A percentile compares a stretch with the other conserved stretches of the same genome.
Evolutionary conservation across 2,329 filamentous ascomycete species (phyloP).

Genomic region (Aspergillus fumigatiaffinis): DNA sequence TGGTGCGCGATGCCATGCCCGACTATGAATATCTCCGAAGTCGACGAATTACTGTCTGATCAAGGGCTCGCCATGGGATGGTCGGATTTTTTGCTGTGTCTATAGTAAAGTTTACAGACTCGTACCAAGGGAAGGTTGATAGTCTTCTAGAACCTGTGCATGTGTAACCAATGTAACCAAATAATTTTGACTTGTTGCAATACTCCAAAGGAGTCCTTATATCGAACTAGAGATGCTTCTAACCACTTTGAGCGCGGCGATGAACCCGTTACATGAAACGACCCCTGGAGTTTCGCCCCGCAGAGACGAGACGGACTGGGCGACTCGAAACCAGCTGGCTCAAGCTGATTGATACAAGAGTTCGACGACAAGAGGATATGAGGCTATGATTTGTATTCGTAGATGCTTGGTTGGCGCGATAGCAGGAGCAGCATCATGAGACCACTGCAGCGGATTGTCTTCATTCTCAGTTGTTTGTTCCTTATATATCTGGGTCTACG

Average conservation of each 20-base stretch:
- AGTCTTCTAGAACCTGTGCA: background rate
- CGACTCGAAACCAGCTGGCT: background rate
- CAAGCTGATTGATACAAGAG: background rate
- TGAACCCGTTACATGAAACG: background rate
- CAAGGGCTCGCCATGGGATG: background rate
- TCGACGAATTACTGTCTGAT: conserved; percentile 13
- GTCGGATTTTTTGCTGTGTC: background rate
- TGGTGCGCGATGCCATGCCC: conserved; percentile 32
- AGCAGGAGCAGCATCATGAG: no score
- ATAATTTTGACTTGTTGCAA: background rate
- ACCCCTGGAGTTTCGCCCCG: no score
- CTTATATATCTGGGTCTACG: no score
- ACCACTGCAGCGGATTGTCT: no score
- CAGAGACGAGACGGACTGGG: background rate
- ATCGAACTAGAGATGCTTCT: background rate
- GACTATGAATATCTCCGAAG: conserved; percentile 40
- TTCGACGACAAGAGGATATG: background rate
- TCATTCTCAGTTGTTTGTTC: no score
- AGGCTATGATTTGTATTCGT: background rate
- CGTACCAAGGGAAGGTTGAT: background rate
- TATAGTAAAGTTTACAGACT: background rate
- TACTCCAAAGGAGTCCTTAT: background rate
- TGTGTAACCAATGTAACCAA: background rate
- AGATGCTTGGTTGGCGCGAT: no score
- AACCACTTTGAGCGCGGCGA: background rate